Evolutionary conservation across 257 asterid species (phyloP).

Genomic region (Nicotiana knightiana): DNA sequence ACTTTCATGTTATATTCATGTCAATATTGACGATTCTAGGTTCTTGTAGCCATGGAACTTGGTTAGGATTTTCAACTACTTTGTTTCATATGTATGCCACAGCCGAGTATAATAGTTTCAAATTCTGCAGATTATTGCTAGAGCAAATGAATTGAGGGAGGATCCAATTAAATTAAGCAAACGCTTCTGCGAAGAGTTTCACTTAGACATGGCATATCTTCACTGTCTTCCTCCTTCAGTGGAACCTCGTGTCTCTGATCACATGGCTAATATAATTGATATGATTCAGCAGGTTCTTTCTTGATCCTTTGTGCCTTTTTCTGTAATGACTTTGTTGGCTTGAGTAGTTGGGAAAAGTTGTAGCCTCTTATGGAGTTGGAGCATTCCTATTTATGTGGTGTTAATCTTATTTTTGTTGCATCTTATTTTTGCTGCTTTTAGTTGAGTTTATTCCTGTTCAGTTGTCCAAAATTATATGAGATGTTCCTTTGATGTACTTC

Average conservation of each 20-base stretch:
- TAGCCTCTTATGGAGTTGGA: neutral
- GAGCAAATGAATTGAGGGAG: slow-evolving; percentile 84
- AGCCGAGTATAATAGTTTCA: slow-evolving; percentile 58
- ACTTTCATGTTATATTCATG: too few relatives aligned
- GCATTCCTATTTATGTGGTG: neutral
- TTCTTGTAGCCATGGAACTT: too few relatives aligned
- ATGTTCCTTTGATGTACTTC: neutral
- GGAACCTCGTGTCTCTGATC: slow-evolving; percentile 96
- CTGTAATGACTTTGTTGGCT: neutral
- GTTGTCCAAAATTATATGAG: neutral
- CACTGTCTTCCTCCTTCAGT: slow-evolving; percentile 85
- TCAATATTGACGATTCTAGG: too few relatives aligned
- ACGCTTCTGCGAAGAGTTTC: slow-evolving; percentile 85
- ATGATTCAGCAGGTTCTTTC: slow-evolving; percentile 73
- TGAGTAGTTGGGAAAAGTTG: neutral
- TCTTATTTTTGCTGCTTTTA: neutral
- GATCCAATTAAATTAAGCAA: slow-evolving; percentile 79
- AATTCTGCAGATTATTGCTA: slow-evolving; percentile 79
- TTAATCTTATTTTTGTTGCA: neutral
- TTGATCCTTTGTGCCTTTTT: neutral
- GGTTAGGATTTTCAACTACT: neutral
- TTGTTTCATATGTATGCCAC: slow-evolving; percentile 23
- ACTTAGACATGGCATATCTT: slow-evolving; percentile 67
- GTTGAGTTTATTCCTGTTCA: neutral
- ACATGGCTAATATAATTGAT: slow-evolving; percentile 70